Conservation (phyloP, 306 rosid genomes). For the Benincasa hispida region DNA sequence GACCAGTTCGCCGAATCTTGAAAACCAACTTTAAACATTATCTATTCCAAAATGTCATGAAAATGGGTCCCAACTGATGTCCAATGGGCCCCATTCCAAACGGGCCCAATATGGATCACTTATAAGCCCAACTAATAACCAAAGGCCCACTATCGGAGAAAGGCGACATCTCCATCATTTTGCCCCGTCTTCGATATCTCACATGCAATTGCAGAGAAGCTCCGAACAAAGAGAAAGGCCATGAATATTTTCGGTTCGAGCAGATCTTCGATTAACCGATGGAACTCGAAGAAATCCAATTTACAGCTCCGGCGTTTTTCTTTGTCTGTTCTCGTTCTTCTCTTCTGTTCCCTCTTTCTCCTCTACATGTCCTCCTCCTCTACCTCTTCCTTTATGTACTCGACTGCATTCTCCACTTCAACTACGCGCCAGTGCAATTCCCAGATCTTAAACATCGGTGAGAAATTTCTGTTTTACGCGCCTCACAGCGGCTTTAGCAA, state of each 20-base stretch:
- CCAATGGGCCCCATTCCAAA: too few relatives aligned
- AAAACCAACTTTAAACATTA: too few relatives aligned
- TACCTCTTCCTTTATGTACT: not conserved
- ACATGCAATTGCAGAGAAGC: not conserved
- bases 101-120: not conserved
- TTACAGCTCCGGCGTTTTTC: conserved; percentile 16
- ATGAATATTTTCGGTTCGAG: too few relatives aligned
- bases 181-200: not conserved
- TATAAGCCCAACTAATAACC: not conserved
- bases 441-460: conserved; percentile 21
- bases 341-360: conserved; percentile 17
- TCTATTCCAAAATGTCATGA: too few relatives aligned
- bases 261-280: conserved; percentile 23
- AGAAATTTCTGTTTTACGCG: conserved; percentile 61
- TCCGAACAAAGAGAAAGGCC: not conserved
- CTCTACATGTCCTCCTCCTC: conserved; percentile 28
- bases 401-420: not conserved
- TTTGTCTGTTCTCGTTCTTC: conserved; percentile 13
- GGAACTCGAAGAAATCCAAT: conserved; percentile 24
- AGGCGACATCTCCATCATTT: not conserved
- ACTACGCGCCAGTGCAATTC: conserved; percentile 27
- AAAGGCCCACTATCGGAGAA: too few relatives aligned
- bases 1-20: too few relatives aligned
- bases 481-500: conserved; percentile 93
- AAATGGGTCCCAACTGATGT: not conserved